Conservation (phyloP, 2,329 filamentous ascomycete species). For the Ophiosphaerella herpotricha region DNA sequence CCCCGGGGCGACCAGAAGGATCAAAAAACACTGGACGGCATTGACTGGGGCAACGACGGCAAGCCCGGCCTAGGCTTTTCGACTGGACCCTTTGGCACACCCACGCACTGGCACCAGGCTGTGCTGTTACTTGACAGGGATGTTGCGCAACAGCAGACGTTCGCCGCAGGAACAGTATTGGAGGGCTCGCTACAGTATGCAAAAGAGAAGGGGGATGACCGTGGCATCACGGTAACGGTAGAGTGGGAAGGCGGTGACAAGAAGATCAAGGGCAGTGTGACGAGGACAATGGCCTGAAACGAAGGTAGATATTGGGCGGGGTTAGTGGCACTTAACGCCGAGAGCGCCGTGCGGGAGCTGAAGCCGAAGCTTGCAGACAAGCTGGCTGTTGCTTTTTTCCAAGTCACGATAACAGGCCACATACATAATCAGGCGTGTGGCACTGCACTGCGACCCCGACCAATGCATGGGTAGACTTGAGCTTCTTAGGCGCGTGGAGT, state of each 20-base stretch:
- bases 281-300: constrained; percentile 35
- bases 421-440: too few relatives aligned
- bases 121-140: constrained; percentile 71
- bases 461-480: too few relatives aligned
- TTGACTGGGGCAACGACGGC: constrained; percentile 63
- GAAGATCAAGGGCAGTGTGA: constrained; percentile 37
- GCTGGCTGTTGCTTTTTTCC: neutral
- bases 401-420: too few relatives aligned
- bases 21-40: constrained; percentile 55
- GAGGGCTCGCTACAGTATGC: constrained; percentile 72
- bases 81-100: constrained; percentile 74
- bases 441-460: too few relatives aligned
- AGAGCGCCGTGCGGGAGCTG: neutral
- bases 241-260: constrained; percentile 43
- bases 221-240: constrained; percentile 48
- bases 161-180: constrained; percentile 65
- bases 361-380: too few relatives aligned
- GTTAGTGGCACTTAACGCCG: too few relatives aligned
- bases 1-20: constrained; percentile 51
- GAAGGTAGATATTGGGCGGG: neutral
- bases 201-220: constrained; percentile 57
- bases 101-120: constrained; percentile 91
- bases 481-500: neutral
- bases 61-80: constrained; percentile 77
- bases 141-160: constrained; percentile 48